phyloP scores from a whole-genome alignment of 75 land plant species.

The Picea glauca region DNA sequence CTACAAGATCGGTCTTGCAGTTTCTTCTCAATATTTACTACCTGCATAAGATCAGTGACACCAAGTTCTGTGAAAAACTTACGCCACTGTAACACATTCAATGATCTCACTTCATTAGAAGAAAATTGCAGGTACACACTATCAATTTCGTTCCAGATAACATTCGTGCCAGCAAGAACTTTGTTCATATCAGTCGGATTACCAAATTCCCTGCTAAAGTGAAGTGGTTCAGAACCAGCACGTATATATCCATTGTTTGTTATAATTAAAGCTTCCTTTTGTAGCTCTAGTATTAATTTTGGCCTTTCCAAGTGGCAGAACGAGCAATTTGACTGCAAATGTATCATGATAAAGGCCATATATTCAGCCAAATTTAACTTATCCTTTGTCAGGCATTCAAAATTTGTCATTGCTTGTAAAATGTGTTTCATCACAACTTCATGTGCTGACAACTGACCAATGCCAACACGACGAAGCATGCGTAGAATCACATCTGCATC shows the following conservation, averaged over 20 bases:
- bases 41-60: conserved; percentile 82
- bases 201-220: conserved; percentile 67
- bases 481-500: conserved; percentile 19
- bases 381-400: conserved; percentile 16
- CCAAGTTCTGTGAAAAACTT: conserved; percentile 65
- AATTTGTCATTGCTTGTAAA: conserved; percentile 44
- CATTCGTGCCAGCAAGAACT: conserved; percentile 32
- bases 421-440: conserved; percentile 74
- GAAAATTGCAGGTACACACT: conserved; percentile 52
- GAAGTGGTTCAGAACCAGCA: conserved; percentile 47
- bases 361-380: conserved; percentile 57
- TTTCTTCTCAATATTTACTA: conserved; percentile 37
- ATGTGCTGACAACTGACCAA: conserved; percentile 71
- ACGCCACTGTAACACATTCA: conserved; percentile 55
- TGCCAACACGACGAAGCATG: conserved; percentile 65
- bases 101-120: conserved; percentile 10
- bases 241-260: conserved; percentile 69
- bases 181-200: conserved; percentile 51
- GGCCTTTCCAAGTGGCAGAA: conserved; percentile 56
- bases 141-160: conserved; percentile 79
- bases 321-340: conserved; percentile 59
- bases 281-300: conserved; percentile 46
- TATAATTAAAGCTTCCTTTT: conserved; percentile 48
- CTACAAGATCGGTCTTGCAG: conserved; percentile 26
- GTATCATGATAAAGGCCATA: conserved; percentile 68